Evolutionary conservation across 1,284 basidiomycete species (phyloP), one percentile per base, ranked within the genome.

Genomic region (Apiotrichum montevideense): DNA sequence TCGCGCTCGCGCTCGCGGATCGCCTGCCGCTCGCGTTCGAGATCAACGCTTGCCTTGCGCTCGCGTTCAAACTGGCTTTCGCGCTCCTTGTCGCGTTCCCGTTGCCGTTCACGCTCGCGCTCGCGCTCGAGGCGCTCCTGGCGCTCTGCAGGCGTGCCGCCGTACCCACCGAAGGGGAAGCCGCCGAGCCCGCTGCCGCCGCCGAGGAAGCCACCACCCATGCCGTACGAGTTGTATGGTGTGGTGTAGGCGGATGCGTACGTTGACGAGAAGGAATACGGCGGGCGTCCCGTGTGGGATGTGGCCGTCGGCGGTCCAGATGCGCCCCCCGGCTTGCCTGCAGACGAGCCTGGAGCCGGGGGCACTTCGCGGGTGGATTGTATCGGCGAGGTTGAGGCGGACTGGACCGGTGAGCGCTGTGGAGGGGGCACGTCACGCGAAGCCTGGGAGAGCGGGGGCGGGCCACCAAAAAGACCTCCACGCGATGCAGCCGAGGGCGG

Each of bases 161-260:
- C 35, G 39, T 50, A 44, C 5, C 49, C 42, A 15, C 59, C 50
- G 11, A 61, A 46, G 32, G 45, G 49, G 40, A 57, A 61, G 10
- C 53, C 45, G 51, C 59, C 51, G 29, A 29, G 29, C 29, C 29
- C 29, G 29, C 29, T 14, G 6, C 52, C 52, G 34, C 47, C 29
- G 13, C 51, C 45, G 32, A 29, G 29, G 33, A 29, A 29, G 45
- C 44, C 44, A 10, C 44, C 44, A n/a, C 50, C 41, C 50, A 51
- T 32, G 33, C 59, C 56, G 15, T 61, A 61, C 6, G 57, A 54
- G 50, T 49, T 59, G 61, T 62, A 62, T 9, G 34, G 47, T 8
- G 58, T 52, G 9, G 61, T 59, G 57, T 62, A 62, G 13, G 61
- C 61, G 0, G 61, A 62, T 7, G 61, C 61, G n/a, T 58, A 62